Evolutionary conservation across 177 flowering plant genomes (phyloP).

Genomic region (Vitis hybrid): DNA sequence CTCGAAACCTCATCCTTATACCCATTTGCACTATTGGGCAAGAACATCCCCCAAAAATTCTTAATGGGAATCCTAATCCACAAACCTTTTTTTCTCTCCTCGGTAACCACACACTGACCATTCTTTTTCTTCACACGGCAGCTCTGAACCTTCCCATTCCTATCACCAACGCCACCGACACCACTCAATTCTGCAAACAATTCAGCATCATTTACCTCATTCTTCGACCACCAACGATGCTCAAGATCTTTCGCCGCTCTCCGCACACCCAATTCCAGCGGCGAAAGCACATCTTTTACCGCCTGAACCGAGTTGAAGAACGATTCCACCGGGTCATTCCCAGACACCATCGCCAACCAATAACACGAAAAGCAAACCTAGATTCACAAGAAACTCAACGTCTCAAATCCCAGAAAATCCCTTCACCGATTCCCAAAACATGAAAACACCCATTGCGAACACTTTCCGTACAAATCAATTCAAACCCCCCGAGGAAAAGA

Average conservation of each 20-base stretch:
- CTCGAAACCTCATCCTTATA: conserved; percentile 21
- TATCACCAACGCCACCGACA: conserved; percentile 1
- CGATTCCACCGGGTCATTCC: conserved; percentile 76
- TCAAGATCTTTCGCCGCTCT: conserved; percentile 74
- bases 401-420: conserved; percentile 14
- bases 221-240: conserved; percentile 34
- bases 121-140: conserved; percentile 39
- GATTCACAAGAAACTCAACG: background rate
- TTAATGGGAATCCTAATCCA: conserved; percentile 50
- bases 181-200: conserved; percentile 19
- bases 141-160: conserved; percentile 21
- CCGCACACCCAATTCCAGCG: conserved; percentile 63
- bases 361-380: background rate
- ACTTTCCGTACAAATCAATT: background rate
- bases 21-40: conserved; percentile 34
- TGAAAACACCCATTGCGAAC: background rate
- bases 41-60: conserved; percentile 45
- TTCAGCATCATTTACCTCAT: conserved; percentile 19
- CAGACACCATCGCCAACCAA: conserved; percentile 48
- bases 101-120: conserved; percentile 32
- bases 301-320: conserved; percentile 66
- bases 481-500: background rate
- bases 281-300: conserved; percentile 61
- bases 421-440: conserved; percentile 9
- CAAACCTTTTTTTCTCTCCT: conserved; percentile 52